Base-by-base conservation (phyloP, 768 basidiomycete genomes). In the Boletus subparvulus region DNA sequence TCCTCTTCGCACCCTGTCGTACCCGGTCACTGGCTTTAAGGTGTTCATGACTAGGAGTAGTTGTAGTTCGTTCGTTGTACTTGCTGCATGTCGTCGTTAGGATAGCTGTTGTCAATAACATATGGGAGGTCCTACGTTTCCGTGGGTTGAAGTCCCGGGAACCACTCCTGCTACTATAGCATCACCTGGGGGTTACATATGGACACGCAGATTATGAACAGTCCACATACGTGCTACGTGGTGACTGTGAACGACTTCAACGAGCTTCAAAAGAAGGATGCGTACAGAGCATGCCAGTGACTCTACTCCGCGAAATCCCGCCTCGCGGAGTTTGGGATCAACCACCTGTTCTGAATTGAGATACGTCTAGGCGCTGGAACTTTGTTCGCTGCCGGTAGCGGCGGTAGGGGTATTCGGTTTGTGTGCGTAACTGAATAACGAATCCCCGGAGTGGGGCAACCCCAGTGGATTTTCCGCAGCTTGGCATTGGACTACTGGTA, bases 1-100 rank as follows among this genome's bases (percentile, higher is more conserved):
- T 86, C 89, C 12, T 76, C 86, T 26, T 92, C 91, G 0, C 82
- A 85, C 64, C 93, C 92, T 6, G 86, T 92, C 9, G 74, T 88
- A 8, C 88, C 90, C 5, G 92, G 92, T 1, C 81, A 84, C 67
- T 83, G 82, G 81, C 79, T 77, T n/a, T 90, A 63, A 75, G 39
- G 49, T 10, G n/a, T 8, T 19, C 43, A 24, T 41, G 28, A 21
- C 21, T 7, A 14, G 46, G 5, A 35, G 50, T 33, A 24, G 11
- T 21, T 40, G 50, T 33, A 24, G 11, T 21, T 40, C 26, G 32
- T 49, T 56, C 24, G 33, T 40, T 49, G 48, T 54, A 47, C 14
- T 47, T 46, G 32, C 24, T 44, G 14, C 41, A 26, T 43, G 43
- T 59, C 14, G n/a, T 49, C 11, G 30, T 19, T 32, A 36, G 37